Base-by-base conservation (phyloP, 2,329 filamentous ascomycete species). In the Alternaria sp. region DNA sequence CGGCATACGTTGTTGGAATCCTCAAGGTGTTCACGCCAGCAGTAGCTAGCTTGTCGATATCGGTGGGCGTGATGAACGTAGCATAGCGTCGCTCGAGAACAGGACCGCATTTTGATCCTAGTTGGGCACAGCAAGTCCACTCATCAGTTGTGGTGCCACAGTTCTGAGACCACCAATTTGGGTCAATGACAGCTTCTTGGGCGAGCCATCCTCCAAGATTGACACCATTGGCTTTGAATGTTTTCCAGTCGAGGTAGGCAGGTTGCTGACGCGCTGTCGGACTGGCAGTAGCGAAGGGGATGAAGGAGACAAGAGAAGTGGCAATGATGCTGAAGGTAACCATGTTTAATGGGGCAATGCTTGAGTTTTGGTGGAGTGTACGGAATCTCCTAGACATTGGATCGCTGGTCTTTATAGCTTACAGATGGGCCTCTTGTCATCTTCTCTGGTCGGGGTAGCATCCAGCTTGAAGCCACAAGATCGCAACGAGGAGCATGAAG, bases 1-100 rank as follows among this genome's bases (percentile, higher is more conserved):
- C 75, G 1, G 77, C 74, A 46, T 79, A 80, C 7, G 73, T 75
- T 2, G 73, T 77, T 1, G 78, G 76, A 20, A 80, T 79, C 6
- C 77, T 69, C 14, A 79, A 69, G 5, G 72, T 66, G 44, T 75
- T 76, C 32, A 80, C 65, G 9, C 72, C 73, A 3, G 64, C 63
- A 14, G 66, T 63, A 11, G 73, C 78, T 14, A 79, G 62, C 51
- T 70, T 68, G 56, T 79, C 77, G 51, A 80, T 78, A 30, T 70
- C 67, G 1, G 61, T 52, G 1, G 68, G 67, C n/a, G 63, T 76
- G 54, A 78, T 63, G 53, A 67, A 78, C 3, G 73, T 65, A 11
- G 68, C 68, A 51, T 77, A 78, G 7, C 72, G 66, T 2, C 64
- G 53, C 41, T 78, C 75, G 2, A 77, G 60, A 2, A 76, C 68